Evolutionary conservation across 257 asterid genomes (phyloP).

Genomic region (Solanum chiquidenum): DNA sequence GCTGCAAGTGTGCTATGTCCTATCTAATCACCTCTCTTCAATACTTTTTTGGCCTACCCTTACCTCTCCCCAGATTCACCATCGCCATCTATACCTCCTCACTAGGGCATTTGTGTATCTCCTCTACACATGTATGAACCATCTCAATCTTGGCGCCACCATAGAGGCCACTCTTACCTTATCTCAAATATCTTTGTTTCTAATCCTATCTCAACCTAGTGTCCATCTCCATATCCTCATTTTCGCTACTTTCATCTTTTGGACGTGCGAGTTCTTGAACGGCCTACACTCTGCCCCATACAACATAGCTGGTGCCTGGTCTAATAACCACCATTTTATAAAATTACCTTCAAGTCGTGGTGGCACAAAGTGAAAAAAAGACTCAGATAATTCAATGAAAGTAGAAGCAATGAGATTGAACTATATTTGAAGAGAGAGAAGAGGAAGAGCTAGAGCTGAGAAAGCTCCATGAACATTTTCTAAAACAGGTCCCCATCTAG

Average conservation of each 20-base stretch:
- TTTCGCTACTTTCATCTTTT: not conserved
- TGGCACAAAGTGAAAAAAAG: not conserved
- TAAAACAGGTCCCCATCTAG: not conserved
- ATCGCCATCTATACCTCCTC: not conserved
- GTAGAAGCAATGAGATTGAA: not conserved
- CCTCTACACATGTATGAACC: not conserved
- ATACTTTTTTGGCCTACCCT: not conserved
- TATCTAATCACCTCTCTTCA: not conserved
- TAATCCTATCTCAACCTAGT: not conserved
- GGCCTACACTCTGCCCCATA: not conserved
- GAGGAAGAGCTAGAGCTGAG: not conserved
- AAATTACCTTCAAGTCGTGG: not conserved
- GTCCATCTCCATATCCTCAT: not conserved
- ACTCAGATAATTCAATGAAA: not conserved
- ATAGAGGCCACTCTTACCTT: not conserved
- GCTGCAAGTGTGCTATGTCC: not conserved
- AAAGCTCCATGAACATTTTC: not conserved
- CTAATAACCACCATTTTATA: not conserved
- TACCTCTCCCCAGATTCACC: not conserved
- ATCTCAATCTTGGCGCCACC: not conserved
- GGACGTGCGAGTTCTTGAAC: not conserved
- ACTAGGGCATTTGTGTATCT: not conserved
- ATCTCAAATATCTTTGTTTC: not conserved
- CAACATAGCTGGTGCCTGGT: not conserved
- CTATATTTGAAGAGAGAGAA: not conserved